A percentile compares a stretch with the other conserved stretches of the same genome.
These are phyloP conservation scores for Elsinoe batatas DNA, from an alignment of 2,329 filamentous ascomycete genomes.

Conservation along the genomic window DNA sequence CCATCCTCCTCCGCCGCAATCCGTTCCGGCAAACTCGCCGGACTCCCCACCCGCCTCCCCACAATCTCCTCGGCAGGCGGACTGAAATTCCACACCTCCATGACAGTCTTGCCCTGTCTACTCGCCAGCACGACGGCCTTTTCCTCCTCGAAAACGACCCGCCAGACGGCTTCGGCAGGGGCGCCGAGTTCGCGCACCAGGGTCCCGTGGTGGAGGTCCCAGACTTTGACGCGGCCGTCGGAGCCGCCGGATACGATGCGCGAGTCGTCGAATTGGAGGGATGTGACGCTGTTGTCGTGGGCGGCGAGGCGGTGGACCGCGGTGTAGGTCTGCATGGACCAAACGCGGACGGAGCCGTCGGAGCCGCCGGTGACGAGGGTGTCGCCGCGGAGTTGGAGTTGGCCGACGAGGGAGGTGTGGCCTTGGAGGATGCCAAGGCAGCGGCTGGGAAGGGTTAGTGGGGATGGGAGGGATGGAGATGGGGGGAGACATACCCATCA, in stretches of 20 bases:
- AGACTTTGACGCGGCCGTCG: conserved; percentile 96
- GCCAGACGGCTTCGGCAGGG: conserved; percentile 91
- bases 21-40: conserved; percentile 1
- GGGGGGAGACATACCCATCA: conserved; percentile 55
- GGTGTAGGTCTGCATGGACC: conserved; percentile 83
- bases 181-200: conserved; percentile 84
- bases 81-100: conserved; percentile 60
- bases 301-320: conserved; percentile 91
- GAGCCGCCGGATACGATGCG: conserved; percentile 92
- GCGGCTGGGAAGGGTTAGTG: conserved; percentile 4
- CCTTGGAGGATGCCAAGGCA: conserved; percentile 80
- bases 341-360: conserved; percentile 90
- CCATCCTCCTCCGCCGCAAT: background rate
- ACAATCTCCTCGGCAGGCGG: conserved; percentile 29
- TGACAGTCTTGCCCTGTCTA: conserved; percentile 75
- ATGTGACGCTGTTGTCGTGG: conserved; percentile 97
- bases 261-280: conserved; percentile 91
- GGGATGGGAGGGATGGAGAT: conserved; percentile 12
- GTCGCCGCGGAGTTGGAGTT: conserved; percentile 89
- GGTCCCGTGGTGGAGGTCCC: conserved; percentile 87
- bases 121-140: conserved; percentile 95
- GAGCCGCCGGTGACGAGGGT: conserved; percentile 93
- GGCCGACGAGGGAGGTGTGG: conserved; percentile 91
- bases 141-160: conserved; percentile 95
- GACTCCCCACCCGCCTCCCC: conserved; percentile 6